Evolutionary conservation across 1,284 basidiomycete genomes (phyloP).

Genomic region (Cystobasidium sp.): DNA sequence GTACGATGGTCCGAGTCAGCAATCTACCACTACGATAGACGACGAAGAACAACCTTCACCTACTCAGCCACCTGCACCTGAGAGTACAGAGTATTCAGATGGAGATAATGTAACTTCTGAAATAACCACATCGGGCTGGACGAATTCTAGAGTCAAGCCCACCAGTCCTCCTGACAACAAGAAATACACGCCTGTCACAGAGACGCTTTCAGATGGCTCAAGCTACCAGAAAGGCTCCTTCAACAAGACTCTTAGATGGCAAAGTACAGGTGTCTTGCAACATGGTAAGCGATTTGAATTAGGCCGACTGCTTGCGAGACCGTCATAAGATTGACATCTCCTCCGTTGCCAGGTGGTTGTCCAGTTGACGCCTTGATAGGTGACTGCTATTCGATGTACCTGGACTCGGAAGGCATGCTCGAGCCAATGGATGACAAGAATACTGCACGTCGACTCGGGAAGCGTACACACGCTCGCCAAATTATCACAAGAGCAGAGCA

Average conservation of each 20-base stretch:
- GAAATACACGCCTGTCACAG: slow-evolving; percentile 24
- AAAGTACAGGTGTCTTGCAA: slow-evolving; percentile 43
- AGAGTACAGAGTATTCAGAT: background rate
- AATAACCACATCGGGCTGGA: background rate
- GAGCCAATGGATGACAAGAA: slow-evolving; percentile 14
- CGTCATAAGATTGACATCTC: background rate
- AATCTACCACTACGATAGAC: background rate
- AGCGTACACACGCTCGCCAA: slow-evolving; percentile 2
- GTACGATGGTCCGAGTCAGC: background rate
- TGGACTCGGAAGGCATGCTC: slow-evolving; percentile 13
- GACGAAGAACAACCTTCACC: background rate
- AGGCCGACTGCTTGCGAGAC: background rate
- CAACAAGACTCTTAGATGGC: slow-evolving; percentile 45
- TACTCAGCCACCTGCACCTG: background rate
- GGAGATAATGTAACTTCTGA: background rate
- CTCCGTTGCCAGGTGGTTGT: slow-evolving; percentile 8
- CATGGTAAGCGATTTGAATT: background rate
- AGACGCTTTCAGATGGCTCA: slow-evolving; percentile 33
- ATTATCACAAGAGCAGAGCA: background rate
- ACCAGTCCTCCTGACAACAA: background rate
- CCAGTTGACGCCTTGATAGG: slow-evolving; percentile 18
- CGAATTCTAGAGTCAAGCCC: background rate
- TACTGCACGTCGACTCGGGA: background rate
- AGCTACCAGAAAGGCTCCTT: slow-evolving; percentile 39
- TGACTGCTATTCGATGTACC: slow-evolving; percentile 34